Evolutionary conservation across 1,284 basidiomycete species (phyloP), one percentile per base, ranked within the genome.

Genomic region (Cystobasidiaceae sp.): DNA sequence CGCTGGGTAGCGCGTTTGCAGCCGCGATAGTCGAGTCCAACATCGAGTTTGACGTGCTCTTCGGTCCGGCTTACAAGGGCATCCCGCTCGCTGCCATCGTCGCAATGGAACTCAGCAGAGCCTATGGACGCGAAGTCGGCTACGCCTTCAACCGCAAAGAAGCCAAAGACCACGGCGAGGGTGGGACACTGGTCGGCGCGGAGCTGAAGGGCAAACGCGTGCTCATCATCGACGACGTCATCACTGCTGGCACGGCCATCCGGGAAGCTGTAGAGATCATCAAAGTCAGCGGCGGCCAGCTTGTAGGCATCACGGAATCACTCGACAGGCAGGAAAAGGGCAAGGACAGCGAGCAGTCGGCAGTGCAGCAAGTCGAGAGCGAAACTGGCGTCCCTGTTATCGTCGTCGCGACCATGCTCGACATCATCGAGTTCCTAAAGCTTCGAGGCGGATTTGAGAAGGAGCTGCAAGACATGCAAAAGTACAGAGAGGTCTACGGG

Each of bases 41-140:
- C 15, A 86, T 86, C 1, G 72, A 81, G 58, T 96, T 97, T 72
- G 92, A 96, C 73, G 84, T 97, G 45, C 82, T 97, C 30, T 97
- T 97, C 74, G 96, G 94, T 0, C 96, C 94, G 0, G 94, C 96
- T 2, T 98, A 98, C 82, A 98, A 98, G 79, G 94, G 93, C 43
- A 98, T 98, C 74, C 86, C 94, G 0, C 85, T 99, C 51, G 93
- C 92, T 0, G 89, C 94, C 0, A 85, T 89, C 49, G 93, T 93
- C 0, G 82, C 89, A 2, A 82, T 96, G 27, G 82, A 87, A 32
- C 81, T 98, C 34, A 65, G 73, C 21, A 45, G 58, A 39, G 45
- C 58, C n/a, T 82, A 86, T 68, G 79, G 80, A 2, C 81, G 86
- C 51, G 80, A 86, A 49, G 84, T 93, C 30, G 88, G 88, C 0